These are phyloP conservation scores for Taxillus chinensis DNA, from an alignment of 164 flowering plant species.

Conservation along the genomic window DNA sequence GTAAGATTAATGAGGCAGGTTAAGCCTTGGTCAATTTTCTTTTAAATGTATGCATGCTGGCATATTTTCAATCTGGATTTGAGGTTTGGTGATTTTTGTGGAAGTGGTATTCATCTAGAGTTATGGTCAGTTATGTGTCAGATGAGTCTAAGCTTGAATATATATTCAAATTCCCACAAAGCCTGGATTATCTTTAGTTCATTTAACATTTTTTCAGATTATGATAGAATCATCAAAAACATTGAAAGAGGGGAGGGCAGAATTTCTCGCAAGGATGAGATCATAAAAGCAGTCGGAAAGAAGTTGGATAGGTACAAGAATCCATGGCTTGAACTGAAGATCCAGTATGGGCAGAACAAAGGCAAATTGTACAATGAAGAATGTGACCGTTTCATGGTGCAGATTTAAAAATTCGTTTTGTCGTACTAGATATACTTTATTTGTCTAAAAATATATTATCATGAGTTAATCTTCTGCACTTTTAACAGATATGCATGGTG, in stretches of 20 bases:
- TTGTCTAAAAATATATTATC: not conserved
- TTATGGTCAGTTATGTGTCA: too few species aligned
- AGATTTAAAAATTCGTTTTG: not conserved
- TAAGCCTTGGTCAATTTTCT: too few species aligned
- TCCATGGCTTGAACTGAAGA: conserved; percentile 97
- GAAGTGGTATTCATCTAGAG: too few species aligned
- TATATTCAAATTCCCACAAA: too few species aligned
- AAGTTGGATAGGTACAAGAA: conserved; percentile 98
- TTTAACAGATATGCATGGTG: conserved; percentile 84
- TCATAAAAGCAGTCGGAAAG: conserved; percentile 99
- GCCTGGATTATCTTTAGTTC: too few species aligned
- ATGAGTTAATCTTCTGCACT: not conserved
- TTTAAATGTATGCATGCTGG: too few species aligned
- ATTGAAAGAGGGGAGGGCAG: conserved; percentile 98
- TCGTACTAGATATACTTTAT: not conserved
- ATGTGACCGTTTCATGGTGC: conserved; percentile 97
- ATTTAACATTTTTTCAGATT: conserved; percentile 35
- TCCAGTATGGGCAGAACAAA: conserved; percentile 98
- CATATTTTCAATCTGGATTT: too few species aligned
- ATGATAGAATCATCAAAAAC: conserved; percentile 88
- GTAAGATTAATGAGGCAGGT: too few species aligned
- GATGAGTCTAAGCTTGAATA: too few species aligned
- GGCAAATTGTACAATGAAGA: conserved; percentile 99
- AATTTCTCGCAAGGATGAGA: conserved; percentile 92
- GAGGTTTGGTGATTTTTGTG: too few species aligned